Conservation (phyloP, 2,329 filamentous ascomycete genomes). For the Onygenales sp. region DNA sequence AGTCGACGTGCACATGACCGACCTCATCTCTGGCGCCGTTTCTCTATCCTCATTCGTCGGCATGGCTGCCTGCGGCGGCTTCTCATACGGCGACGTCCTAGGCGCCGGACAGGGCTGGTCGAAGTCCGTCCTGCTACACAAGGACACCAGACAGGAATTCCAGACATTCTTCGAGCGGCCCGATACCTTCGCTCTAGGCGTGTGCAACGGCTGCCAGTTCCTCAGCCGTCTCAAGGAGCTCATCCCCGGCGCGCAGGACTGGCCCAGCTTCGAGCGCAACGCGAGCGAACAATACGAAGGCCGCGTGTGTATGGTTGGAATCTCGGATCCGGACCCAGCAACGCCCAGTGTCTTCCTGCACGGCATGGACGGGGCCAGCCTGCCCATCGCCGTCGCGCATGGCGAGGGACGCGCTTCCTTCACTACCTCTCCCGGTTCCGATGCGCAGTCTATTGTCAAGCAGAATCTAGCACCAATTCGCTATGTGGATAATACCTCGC, state of each 20-base stretch:
- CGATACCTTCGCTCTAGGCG: slow-evolving; percentile 85
- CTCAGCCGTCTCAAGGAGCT: slow-evolving; percentile 70
- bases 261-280: slow-evolving; percentile 84
- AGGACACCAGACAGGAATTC: slow-evolving; percentile 66
- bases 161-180: slow-evolving; percentile 73
- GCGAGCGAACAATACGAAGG: slow-evolving; percentile 82
- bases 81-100: slow-evolving; percentile 87
- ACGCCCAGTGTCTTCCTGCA: slow-evolving; percentile 73
- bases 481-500: slow-evolving; percentile 73
- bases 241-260: slow-evolving; percentile 71
- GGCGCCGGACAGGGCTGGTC: slow-evolving; percentile 97
- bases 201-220: slow-evolving; percentile 98
- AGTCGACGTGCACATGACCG: slow-evolving; percentile 94
- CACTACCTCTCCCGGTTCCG: slow-evolving; percentile 34
- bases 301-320: slow-evolving; percentile 74
- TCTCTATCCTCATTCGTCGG: slow-evolving; percentile 77
- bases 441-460: slow-evolving; percentile 45
- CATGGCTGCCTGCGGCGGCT: slow-evolving; percentile 89
- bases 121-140: slow-evolving; percentile 80
- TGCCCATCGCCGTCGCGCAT: slow-evolving; percentile 84
- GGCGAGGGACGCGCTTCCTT: slow-evolving; percentile 81
- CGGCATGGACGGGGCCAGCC: slow-evolving; percentile 70
- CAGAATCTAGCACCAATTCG: slow-evolving; percentile 65
- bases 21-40: slow-evolving; percentile 67
- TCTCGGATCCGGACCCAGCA: slow-evolving; percentile 52